Evolutionary conservation across 495 filamentous ascomycete genomes (phyloP).

Genomic region (Lindgomyces ingoldianus): DNA sequence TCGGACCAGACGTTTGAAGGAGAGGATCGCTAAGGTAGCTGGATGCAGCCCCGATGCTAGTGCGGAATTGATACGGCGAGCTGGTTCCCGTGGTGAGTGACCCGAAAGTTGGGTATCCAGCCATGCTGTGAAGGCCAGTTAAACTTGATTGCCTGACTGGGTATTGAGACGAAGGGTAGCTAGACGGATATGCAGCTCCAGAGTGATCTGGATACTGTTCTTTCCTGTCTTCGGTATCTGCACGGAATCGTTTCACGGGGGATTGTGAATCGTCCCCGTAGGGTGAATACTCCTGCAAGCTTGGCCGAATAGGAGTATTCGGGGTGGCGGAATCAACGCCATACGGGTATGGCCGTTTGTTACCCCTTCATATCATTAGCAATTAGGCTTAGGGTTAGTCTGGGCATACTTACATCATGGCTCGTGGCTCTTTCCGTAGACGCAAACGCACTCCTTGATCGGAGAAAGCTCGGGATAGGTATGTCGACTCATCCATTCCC

Average conservation of each 20-base stretch:
- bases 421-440: constrained; percentile 64
- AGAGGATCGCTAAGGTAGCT: neutral
- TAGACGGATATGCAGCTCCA: neutral
- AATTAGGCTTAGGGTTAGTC: too few relatives aligned
- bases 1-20: neutral
- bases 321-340: neutral
- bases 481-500: constrained; percentile 88
- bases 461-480: constrained; percentile 87
- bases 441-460: constrained; percentile 92
- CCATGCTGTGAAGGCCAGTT: neutral
- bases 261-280: constrained; percentile 1
- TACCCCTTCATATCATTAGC: constrained; percentile 4
- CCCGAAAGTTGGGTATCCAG: neutral
- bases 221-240: constrained; percentile 11
- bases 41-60: neutral
- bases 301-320: neutral
- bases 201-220: constrained; percentile 9
- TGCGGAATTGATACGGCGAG: neutral
- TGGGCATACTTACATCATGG: constrained; percentile 20
- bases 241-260: constrained; percentile 5
- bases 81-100: neutral
- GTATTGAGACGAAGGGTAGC: neutral
- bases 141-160: neutral
- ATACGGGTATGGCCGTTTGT: constrained; percentile 15
- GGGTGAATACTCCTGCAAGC: neutral